Evolutionary conservation across 345 rosid species (phyloP), one percentile per base, ranked within the genome.

Genomic region (Euphorbia peplus): DNA sequence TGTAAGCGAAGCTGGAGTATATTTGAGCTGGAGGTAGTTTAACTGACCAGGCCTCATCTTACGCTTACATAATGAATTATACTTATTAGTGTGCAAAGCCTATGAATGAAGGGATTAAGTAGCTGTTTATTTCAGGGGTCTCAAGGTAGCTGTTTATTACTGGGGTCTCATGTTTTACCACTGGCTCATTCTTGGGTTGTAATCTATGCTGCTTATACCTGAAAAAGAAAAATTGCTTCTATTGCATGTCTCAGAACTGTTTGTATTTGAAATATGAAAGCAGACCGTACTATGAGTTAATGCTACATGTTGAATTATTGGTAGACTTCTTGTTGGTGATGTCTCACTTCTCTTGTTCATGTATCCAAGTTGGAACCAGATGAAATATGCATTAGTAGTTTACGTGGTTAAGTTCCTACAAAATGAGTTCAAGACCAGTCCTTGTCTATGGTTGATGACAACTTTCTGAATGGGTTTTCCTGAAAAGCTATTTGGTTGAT

Each of bases 11-110:
- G 42, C 8, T 22, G 54, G 12, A 48, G 28, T 35, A 8, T 12
- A 68, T 37, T 19, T 16, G 26, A 35, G 12, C 41, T 37, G 7
- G 41, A 24, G n/a, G 60, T 25, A 42, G 29, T 48, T 30, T 62
- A 26, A 52, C 24, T 50, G 53, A 41, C 19, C 18, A 32, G 37
- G 74, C 50, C 52, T 63, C 67, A 8, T 70, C 51, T 44, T 63
- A 14, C 24, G 51, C 68, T n/a, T n/a, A n/a, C n/a, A n/a, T n/a
- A n/a, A 21, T 26, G n/a, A 51, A 60, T 48, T 30, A 26, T 42
- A 18, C 29, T 30, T 57, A 68, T 44, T n/a, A 68, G 42, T 42
- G 15, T 52, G 28, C 30, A 22, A 57, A 57, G 58, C 16, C 53
- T 25, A 9, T 18, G 44, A 28, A 57, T 15, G 71, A 42, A 16